Evolutionary conservation across 2,329 filamentous ascomycete genomes (phyloP), one percentile per base, ranked within the genome.

Genomic region (Orbilia quercus): DNA sequence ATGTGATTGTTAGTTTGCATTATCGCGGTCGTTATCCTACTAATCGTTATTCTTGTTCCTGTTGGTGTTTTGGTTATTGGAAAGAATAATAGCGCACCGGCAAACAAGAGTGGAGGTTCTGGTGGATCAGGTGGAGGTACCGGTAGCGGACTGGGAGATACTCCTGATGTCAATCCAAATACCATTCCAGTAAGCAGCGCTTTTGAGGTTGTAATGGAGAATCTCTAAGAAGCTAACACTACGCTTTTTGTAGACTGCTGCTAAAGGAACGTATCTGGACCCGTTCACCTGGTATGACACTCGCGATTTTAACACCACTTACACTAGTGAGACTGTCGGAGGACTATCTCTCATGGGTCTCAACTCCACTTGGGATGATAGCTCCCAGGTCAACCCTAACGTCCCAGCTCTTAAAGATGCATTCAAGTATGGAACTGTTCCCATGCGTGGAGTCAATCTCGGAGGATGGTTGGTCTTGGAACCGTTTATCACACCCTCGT

Each of bases 391-490:
- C 11, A 98, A 98, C 79, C 84, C 87, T 16, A 88, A 92, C 31
- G 92, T 96, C 0, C 91, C 92, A 0, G 84, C 91, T 0, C 84
- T 99, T 5, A 86, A 91, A 76, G 78, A 84, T 0, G 97, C 94
- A 86, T 88, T 88, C 5, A 83, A 89, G 1, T 99, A 98, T 77
- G 86, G 88, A 1, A 87, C 86, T 20, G 88, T 85, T 62, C 92
- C 93, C 1, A 92, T 96, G 22, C 88, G 94, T 5, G 95, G 95
- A 0, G 91, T 98, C 36, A 98, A 96, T 78, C 80, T 98, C 0
- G 95, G 95, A 55, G 95, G 95, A 11, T 99, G 95, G 95, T 86
- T 99, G 1, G 91, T 90, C 1, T 82, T 99, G 11, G 95, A 99
- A 79, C 95, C 95, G 0, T 97, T 96, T 80, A 98, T 99, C 79